Base-by-base conservation (phyloP, 2,329 filamentous ascomycete genomes). In the Aciculosporium take region DNA sequence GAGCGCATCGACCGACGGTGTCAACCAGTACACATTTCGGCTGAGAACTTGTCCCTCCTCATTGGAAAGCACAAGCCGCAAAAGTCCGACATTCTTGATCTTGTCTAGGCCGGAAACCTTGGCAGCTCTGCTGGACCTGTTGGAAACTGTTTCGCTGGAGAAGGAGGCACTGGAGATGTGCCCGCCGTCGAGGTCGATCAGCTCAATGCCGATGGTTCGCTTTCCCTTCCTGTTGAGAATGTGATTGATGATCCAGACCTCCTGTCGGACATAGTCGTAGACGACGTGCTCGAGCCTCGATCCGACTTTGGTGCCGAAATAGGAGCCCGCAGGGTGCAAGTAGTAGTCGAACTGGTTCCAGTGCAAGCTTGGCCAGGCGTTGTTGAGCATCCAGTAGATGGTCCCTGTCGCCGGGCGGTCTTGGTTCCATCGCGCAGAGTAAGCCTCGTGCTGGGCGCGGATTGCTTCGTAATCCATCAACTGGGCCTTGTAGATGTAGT, bases 361-460 rank as follows among this genome's bases (percentile, higher is more conserved):
- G 51, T 80, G 76, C 23, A 81, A 57, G 41, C 66, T 71, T 0
- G 77, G 76, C 74, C 76, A 81, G 0, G 76, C 76, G 35, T 69
- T 69, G 48, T 78, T 79, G 40, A 80, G 54, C 76, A 81, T 80
- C 76, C 76, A 81, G 58, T 81, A 81, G 13, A 81, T 69, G 37
- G 73, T 37, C 0, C 76, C 76, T 0, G 75, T 79, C 0, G 75
- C 73, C 0, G 73, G 70, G 3, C 69, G 59, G 1, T 58, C 53
- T 1, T 61, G 62, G 45, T 53, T 70, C 66, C 74, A 76, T 0
- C 63, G 59, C 2, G 68, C 59, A 0, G 66, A 60, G 49, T 69
- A 79, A 0, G 59, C 73, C 51, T 81, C 76, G 42, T 73, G 76
- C 48, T 79, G 61, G 0, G 74, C 63, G 2, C 74, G 62, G 1